Evolutionary conservation across 805 yeast species (phyloP), one percentile per base, ranked within the genome.

Genomic region (Candida schatavii): DNA sequence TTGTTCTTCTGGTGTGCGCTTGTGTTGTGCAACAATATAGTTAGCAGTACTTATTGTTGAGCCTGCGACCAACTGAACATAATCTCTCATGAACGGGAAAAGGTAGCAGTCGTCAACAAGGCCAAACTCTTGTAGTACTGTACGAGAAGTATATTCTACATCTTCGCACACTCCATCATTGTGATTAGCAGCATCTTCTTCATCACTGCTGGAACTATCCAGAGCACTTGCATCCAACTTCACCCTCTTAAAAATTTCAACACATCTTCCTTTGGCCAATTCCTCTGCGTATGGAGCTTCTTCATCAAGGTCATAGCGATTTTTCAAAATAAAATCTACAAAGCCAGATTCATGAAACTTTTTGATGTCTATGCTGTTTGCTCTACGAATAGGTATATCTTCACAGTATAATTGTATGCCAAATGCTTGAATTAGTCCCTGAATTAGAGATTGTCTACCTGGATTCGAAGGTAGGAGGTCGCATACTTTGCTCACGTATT

Each of bases 71-170:
- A 64, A 57, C 17, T 54, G 56, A 4, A 78, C 72, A 50, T 85
- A 83, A 45, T 70, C 66, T 7, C 63, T 61, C 53, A 85, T 56
- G 6, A 60, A 64, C 0, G 82, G 78, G 51, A 85, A 85, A 0
- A 75, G 49, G 1, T 83, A 83, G 54, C 90, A 85, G 55, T 85
- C 93, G 45, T 75, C 76, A 13, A 58, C 57, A 4, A 85, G 57
- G 0, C 87, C 87, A 54, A 42, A 79, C 19, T 47, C 29, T 34
- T 58, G 58, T 3, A 67, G 42, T 7, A 45, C 43, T 6, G 48
- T 50, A 7, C 27, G 7, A 23, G 27, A 23, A 23, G 27, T 7
- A 23, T 23, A 23, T 7, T 23, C 27, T 7, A 7, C 27, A 11
- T 23, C 27, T 23, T 23, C 27, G 10, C 11, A 7, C 7, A 7